Percentiles rank a stretch among this genome's conserved stretches.
phyloP scores from a whole-genome alignment of 2,329 filamentous ascomycete species.

The Hirsutella rhossiliensis region DNA sequence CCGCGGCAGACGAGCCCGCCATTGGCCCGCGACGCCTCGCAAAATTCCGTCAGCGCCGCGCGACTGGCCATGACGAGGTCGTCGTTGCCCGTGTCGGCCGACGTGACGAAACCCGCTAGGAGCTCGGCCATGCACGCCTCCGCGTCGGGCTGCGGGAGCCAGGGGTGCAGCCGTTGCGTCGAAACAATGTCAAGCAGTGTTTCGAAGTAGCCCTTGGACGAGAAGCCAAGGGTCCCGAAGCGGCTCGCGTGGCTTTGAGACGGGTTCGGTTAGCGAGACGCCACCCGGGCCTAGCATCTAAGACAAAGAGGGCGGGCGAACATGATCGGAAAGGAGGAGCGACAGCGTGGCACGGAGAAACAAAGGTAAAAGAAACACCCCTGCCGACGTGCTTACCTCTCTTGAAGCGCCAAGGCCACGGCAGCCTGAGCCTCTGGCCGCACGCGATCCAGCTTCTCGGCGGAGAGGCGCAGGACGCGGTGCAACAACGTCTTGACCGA shows the following conservation, averaged over 20 bases:
- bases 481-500: conserved; percentile 31
- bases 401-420: conserved; percentile 30
- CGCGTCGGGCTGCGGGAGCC: conserved; percentile 18
- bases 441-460: conserved; percentile 85
- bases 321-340: background rate
- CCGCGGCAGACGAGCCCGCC: conserved; percentile 34
- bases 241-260: conserved; percentile 18
- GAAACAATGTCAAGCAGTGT: conserved; percentile 37
- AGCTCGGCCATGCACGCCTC: conserved; percentile 37
- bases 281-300: background rate
- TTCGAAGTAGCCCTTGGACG: conserved; percentile 48
- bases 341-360: background rate
- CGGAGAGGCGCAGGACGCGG: conserved; percentile 53
- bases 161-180: conserved; percentile 20
- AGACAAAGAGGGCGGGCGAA: background rate
- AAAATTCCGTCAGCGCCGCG: conserved; percentile 48
- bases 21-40: conserved; percentile 25
- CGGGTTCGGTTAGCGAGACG: background rate
- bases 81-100: conserved; percentile 68
- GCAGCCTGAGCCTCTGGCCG: conserved; percentile 52
- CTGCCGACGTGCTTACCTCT: conserved; percentile 25
- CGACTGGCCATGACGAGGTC: conserved; percentile 59
- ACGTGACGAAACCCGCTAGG: conserved; percentile 57
- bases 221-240: conserved; percentile 34
- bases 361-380: background rate